phyloP scores from a whole-genome alignment of 257 asterid genomes.

The Plantago major region DNA sequence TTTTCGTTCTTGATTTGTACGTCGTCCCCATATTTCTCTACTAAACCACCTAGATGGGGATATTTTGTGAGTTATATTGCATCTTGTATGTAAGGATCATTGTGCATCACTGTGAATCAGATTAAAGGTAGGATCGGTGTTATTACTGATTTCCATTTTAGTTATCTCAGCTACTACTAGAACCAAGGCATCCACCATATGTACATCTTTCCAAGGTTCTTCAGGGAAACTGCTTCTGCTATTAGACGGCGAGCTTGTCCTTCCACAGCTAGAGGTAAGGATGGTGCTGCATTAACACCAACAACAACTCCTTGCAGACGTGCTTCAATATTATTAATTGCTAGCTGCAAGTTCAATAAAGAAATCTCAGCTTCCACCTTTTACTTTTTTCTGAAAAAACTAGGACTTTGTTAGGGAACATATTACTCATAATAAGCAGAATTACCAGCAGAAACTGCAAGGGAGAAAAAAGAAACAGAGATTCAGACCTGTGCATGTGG shows the following conservation, averaged over 20 bases:
- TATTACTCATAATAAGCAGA: conserved; percentile 5
- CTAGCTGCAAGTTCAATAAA: conserved; percentile 57
- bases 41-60: too few relatives aligned
- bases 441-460: conserved; percentile 4
- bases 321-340: conserved; percentile 88
- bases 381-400: too few relatives aligned
- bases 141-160: too few relatives aligned
- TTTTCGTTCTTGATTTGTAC: too few relatives aligned
- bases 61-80: too few relatives aligned
- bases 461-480: conserved; percentile 4
- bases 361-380: conserved; percentile 13
- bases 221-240: conserved; percentile 86
- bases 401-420: not conserved
- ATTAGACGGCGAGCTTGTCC: conserved; percentile 98
- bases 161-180: conserved; percentile 27
- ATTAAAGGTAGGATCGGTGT: too few relatives aligned
- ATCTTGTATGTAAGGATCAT: too few relatives aligned
- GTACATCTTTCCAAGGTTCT: conserved; percentile 94
- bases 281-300: conserved; percentile 97
- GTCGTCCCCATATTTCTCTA: too few relatives aligned
- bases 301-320: conserved; percentile 95
- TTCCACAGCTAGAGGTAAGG: conserved; percentile 95
- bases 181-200: conserved; percentile 99
- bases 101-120: too few relatives aligned
- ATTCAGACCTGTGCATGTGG: conserved; percentile 92